Conservation (phyloP, 148 eudicot genomes). For the Fagopyrum homotropicum region DNA sequence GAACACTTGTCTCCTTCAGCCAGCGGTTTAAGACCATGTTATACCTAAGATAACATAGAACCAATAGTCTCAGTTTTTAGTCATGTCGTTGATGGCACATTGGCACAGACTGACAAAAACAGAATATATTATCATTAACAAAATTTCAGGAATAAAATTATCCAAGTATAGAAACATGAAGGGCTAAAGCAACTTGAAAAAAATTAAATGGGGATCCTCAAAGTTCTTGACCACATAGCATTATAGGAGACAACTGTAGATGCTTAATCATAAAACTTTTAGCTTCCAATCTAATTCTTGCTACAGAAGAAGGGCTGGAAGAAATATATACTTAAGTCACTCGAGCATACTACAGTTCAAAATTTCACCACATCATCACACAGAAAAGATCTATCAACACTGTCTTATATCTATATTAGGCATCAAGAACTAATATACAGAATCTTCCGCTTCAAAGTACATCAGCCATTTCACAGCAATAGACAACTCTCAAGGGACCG, state of each 20-base stretch:
- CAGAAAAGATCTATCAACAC: background rate
- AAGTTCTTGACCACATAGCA: no score
- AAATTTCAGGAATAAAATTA: background rate
- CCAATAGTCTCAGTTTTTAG: background rate
- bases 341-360: background rate
- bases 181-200: background rate
- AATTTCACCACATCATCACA: background rate
- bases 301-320: background rate
- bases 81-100: background rate
- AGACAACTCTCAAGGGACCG: background rate
- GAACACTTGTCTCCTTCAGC: slow-evolving; percentile 63
- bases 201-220: background rate
- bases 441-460: background rate
- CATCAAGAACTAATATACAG: background rate
- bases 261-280: background rate
- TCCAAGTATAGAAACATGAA: background rate
- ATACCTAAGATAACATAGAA: slow-evolving; percentile 34
- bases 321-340: background rate
- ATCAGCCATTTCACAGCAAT: background rate
- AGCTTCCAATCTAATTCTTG: background rate
- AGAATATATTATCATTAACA: background rate
- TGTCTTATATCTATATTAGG: background rate
- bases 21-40: slow-evolving; percentile 57
- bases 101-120: background rate
- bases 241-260: background rate